phyloP scores from a whole-genome alignment of 129 eudicot genomes.

The Centella asiatica region DNA sequence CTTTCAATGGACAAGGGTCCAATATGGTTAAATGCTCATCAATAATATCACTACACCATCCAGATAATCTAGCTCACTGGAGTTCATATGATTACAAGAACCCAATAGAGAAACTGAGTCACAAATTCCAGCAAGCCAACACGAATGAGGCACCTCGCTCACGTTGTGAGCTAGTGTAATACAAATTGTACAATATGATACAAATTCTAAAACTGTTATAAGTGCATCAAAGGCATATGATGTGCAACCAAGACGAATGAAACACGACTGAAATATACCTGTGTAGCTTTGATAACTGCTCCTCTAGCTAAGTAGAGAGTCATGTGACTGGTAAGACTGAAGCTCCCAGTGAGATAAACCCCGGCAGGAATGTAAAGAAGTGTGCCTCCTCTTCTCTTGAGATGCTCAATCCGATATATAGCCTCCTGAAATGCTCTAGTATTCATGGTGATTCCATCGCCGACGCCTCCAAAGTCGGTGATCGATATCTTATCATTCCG shows the following conservation, averaged over 20 bases:
- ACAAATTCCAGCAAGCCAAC: neutral
- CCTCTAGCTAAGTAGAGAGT: conserved; percentile 88
- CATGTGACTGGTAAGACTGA: conserved; percentile 85
- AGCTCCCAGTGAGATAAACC: conserved; percentile 60
- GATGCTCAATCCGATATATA: conserved; percentile 58
- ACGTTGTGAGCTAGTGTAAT: no score
- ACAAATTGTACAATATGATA: no score
- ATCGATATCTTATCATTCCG: conserved; percentile 68
- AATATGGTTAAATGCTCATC: no score
- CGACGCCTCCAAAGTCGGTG: conserved; percentile 79
- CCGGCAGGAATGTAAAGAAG: conserved; percentile 86
- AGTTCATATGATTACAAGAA: neutral
- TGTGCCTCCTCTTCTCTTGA: conserved; percentile 81
- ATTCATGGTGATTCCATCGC: conserved; percentile 75
- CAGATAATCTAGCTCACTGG: neutral
- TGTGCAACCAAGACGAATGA: neutral
- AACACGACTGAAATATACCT: conserved; percentile 33
- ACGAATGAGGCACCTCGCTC: no score
- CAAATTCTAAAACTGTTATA: neutral
- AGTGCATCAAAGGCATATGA: neutral
- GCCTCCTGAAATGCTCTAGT: conserved; percentile 79
- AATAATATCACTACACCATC: no score
- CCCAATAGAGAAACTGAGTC: neutral
- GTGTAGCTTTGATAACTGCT: conserved; percentile 84
- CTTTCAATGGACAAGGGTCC: neutral